phyloP scores from a whole-genome alignment of 2,329 filamentous ascomycete species.

The Trichothecium sympodiale region DNA sequence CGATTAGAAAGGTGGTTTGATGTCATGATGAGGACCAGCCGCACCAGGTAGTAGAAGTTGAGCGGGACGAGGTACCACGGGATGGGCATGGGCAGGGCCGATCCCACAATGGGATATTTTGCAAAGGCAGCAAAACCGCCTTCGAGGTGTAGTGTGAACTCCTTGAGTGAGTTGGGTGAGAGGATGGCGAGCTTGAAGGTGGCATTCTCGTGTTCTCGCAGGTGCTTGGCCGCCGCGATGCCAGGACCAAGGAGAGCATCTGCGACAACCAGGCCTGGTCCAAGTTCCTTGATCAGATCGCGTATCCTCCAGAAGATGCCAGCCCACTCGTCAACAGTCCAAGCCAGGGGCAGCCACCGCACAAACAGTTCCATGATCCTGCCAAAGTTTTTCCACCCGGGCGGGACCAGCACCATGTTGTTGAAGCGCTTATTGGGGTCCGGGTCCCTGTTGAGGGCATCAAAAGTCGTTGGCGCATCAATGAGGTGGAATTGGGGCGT shows the following conservation, averaged over 20 bases:
- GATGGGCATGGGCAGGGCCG: not conserved
- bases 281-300: not conserved
- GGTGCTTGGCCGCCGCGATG: not conserved
- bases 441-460: not conserved
- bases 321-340: not conserved
- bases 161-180: constrained; percentile 2
- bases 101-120: constrained; percentile 1
- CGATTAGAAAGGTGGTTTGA: not conserved
- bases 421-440: not conserved
- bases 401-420: not conserved
- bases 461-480: not conserved
- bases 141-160: constrained; percentile 2
- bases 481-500: not conserved
- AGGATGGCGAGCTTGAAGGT: not conserved
- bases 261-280: not conserved
- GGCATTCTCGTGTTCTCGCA: not conserved
- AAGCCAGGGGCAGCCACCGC: not conserved
- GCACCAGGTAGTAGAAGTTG: not conserved
- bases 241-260: constrained; percentile 1
- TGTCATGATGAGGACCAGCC: not conserved
- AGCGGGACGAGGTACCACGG: not conserved
- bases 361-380: not conserved
- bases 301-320: not conserved
- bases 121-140: not conserved
- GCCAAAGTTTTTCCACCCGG: not conserved